A percentile compares a stretch with the other conserved stretches of the same genome.
Conservation (phyloP, 441 rosid species). For the Mallotus japonicus region DNA sequence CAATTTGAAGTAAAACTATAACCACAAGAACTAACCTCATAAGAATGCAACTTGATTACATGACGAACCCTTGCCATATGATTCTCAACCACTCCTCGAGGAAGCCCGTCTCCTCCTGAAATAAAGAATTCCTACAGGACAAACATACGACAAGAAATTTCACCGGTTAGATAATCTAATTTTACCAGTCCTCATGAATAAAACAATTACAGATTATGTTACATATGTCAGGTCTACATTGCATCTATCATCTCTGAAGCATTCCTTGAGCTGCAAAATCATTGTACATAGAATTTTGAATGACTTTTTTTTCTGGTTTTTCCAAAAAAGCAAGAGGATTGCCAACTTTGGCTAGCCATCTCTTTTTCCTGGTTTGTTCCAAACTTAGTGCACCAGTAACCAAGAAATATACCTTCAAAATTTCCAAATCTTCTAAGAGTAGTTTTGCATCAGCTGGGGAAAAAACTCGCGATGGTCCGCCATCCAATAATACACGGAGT, state of each 20-base stretch:
- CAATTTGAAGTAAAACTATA: neutral
- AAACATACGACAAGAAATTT: slow-evolving; percentile 1
- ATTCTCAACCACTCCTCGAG: slow-evolving; percentile 95
- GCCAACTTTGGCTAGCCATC: neutral
- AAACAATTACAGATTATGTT: neutral
- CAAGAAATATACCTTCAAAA: slow-evolving; percentile 62
- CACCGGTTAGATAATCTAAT: neutral
- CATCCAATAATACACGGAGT: slow-evolving; percentile 81
- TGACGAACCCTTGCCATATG: slow-evolving; percentile 81
- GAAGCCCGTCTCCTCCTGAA: slow-evolving; percentile 97
- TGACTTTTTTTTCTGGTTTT: slow-evolving; percentile 1
- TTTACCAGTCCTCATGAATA: neutral
- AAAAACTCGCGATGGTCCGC: slow-evolving; percentile 78
- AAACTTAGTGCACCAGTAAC: neutral
- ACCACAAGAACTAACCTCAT: slow-evolving; percentile 60
- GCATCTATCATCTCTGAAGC: slow-evolving; percentile 6
- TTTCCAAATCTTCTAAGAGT: slow-evolving; percentile 82
- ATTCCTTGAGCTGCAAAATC: neutral
- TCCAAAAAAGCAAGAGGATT: neutral
- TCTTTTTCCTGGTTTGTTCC: neutral
- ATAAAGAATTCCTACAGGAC: slow-evolving; percentile 80
- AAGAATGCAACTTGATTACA: slow-evolving; percentile 70
- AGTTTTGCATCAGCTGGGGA: slow-evolving; percentile 66
- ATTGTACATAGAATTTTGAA: slow-evolving; percentile 12
- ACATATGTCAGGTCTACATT: neutral